Percentiles rank a stretch among this genome's conserved stretches.
Conservation (phyloP, 768 basidiomycete species). For the Stropharia rugosoannulata region DNA sequence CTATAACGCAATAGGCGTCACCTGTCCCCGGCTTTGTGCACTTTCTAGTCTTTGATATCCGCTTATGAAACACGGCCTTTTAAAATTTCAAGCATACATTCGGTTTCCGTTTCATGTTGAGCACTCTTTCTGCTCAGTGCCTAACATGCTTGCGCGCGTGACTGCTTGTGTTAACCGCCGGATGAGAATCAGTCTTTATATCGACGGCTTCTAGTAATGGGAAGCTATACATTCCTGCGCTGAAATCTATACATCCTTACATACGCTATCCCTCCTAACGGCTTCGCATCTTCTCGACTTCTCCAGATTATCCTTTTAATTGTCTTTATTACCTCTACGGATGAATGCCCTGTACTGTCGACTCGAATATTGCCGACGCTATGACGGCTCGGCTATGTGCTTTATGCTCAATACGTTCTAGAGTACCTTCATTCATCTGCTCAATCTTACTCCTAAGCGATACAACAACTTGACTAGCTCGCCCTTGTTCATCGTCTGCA, state of each 20-base stretch:
- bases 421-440: too few relatives aligned
- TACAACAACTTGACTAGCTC: too few relatives aligned
- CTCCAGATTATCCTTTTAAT: background rate
- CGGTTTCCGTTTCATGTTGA: background rate
- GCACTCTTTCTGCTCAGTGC: background rate
- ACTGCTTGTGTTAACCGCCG: slow-evolving; percentile 1
- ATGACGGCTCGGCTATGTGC: background rate
- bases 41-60: background rate
- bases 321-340: background rate
- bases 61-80: background rate
- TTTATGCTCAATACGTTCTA: too few relatives aligned
- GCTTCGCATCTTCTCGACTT: background rate
- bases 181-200: background rate
- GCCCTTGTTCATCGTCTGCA: too few relatives aligned
- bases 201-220: background rate
- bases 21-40: background rate
- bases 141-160: background rate
- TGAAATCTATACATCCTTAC: background rate
- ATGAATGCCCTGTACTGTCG: background rate
- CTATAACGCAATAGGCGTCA: slow-evolving; percentile 30
- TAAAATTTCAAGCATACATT: background rate
- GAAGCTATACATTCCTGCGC: background rate
- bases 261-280: background rate
- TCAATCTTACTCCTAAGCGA: too few relatives aligned
- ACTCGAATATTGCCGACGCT: background rate